phyloP scores from a whole-genome alignment of 352 stramenopile species.

The Phytophthora hibernalis region DNA sequence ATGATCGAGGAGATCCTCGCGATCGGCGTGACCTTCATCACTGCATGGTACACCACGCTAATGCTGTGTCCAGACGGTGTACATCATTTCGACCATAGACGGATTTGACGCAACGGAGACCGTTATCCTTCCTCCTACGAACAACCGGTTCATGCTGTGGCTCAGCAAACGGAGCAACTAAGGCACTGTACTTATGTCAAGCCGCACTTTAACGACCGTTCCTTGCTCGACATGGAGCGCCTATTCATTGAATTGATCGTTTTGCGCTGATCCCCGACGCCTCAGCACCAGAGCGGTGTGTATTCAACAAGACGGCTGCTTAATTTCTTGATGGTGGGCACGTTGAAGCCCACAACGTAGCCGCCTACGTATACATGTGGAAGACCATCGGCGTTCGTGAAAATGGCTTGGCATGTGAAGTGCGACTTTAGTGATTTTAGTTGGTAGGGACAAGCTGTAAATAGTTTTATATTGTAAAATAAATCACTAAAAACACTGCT shows the following conservation, averaged over 20 bases:
- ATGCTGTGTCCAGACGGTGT: conserved; percentile 50
- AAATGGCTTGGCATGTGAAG: conserved; percentile 52
- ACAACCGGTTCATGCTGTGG: conserved; percentile 55
- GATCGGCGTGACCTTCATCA: conserved; percentile 74
- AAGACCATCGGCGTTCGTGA: conserved; percentile 60
- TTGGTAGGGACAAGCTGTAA: too few species aligned
- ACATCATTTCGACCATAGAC: conserved; percentile 67
- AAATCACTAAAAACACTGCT: too few species aligned
- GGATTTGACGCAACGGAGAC: conserved; percentile 38
- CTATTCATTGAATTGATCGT: conserved; percentile 44
- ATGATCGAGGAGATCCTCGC: conserved; percentile 59
- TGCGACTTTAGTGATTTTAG: too few species aligned
- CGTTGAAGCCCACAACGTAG: conserved; percentile 52
- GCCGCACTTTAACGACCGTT: conserved; percentile 44
- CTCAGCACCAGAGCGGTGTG: conserved; percentile 36
- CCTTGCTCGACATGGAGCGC: conserved; percentile 40
- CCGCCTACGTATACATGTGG: conserved; percentile 64
- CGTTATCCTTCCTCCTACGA: conserved; percentile 37
- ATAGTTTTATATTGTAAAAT: too few species aligned
- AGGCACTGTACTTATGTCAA: conserved; percentile 67
- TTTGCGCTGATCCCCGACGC: conserved; percentile 47
- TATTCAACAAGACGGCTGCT: conserved; percentile 46
- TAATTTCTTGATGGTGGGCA: conserved; percentile 60
- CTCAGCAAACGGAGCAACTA: conserved; percentile 58
- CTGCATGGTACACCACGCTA: conserved; percentile 52